Evolutionary conservation across 768 basidiomycete genomes (phyloP), one percentile per base, ranked within the genome.

Genomic region (Trametes cinnabarina): DNA sequence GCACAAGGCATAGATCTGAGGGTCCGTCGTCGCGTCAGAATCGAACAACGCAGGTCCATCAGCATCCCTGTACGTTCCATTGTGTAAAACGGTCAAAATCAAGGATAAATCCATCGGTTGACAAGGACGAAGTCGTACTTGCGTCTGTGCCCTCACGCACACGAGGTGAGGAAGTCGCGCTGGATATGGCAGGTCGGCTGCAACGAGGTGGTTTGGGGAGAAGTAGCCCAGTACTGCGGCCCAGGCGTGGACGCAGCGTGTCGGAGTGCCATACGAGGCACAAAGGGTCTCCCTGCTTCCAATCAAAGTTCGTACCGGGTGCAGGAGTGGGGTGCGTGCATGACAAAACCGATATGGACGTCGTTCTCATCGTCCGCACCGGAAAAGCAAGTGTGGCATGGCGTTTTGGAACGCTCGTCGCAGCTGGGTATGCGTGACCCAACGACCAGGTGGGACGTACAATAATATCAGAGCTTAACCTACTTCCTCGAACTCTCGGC

Each of bases 231-330:
- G 79, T 76, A 77, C 80, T 83, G 83, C 80, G 84, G 81, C 77
- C 81, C 77, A 82, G 53, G 81, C 86, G 83, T 84, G 87, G 76
- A 77, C 74, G 74, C 80, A 76, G 82, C 85, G 77, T 84, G 82
- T 81, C 77, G 70, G 73, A 69, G 69, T 79, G 73, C 76, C 81
- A 76, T 76, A 79, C 77, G 74, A 75, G 81, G 81, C 70, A 79
- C 76, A 80, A 80, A 77, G 77, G 78, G 71, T 49, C 55, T 52
- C 46, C 58, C 62, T 50, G 47, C 46, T 64, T 66, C 47, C 66
- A 60, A 57, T 51, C 66, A 57, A 56, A 55, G 55, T 52, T 66
- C 57, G 57, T 57, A 51, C 61, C 58, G 65, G 55, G 61, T 61
- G 66, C 57, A 66, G 58, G 60, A 56, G 44, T 52, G 55, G 69